Conservation (phyloP, 2,329 filamentous ascomycete species). For the Monosporascus sp. region DNA sequence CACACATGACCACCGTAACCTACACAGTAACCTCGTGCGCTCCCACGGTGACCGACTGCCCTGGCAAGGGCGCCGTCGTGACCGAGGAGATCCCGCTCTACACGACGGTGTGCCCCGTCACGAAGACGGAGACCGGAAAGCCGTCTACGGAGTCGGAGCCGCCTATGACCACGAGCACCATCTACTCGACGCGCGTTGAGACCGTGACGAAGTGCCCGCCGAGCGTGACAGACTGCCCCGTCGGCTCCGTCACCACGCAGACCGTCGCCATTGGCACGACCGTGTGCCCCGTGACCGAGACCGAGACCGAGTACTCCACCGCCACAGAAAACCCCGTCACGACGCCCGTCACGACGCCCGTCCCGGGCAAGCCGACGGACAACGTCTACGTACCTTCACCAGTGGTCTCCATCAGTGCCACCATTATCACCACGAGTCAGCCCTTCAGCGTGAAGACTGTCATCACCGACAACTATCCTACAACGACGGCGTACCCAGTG, state of each 20-base stretch:
- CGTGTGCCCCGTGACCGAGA: conserved; percentile 20
- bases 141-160: conserved; percentile 3
- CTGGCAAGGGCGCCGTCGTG: conserved; percentile 28
- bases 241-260: conserved; percentile 21
- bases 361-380: not conserved
- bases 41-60: conserved; percentile 32
- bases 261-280: conserved; percentile 32
- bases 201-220: conserved; percentile 52
- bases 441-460: not conserved
- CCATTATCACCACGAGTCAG: not conserved
- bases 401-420: not conserved
- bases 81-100: conserved; percentile 38
- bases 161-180: conserved; percentile 19
- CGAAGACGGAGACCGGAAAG: conserved; percentile 7
- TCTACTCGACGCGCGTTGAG: conserved; percentile 43
- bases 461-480: not conserved
- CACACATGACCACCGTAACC: conserved; percentile 20
- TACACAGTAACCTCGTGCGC: conserved; percentile 25
- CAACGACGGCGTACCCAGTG: conserved; percentile 12
- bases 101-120: conserved; percentile 38
- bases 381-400: not conserved
- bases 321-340: conserved; percentile 8
- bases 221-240: conserved; percentile 44
- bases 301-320: conserved; percentile 10
- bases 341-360: conserved; percentile 2